Conservation (phyloP, 768 basidiomycete genomes). For the Tricholoma terreum region DNA sequence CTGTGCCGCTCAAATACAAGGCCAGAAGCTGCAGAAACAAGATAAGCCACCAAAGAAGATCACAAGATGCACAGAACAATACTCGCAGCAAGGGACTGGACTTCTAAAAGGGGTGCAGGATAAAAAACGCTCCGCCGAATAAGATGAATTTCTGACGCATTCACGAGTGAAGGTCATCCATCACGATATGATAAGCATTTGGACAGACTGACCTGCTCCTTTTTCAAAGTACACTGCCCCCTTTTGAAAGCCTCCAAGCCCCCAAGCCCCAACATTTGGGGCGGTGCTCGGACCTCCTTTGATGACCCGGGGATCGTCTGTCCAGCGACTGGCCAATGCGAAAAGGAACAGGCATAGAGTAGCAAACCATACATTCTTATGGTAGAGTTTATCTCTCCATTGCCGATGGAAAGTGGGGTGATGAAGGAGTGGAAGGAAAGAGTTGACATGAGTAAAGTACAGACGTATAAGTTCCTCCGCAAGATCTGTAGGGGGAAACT, state of each 20-base stretch:
- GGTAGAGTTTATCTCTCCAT: conserved; percentile 51
- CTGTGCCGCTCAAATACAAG: conserved; percentile 52
- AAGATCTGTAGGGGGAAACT: conserved; percentile 66
- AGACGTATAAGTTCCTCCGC: conserved; percentile 55
- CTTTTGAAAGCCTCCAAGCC: conserved; percentile 56
- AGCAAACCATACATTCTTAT: conserved; percentile 56
- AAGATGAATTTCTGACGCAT: conserved; percentile 46
- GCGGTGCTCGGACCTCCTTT: conserved; percentile 21
- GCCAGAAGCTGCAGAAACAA: conserved; percentile 40
- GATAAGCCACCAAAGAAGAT: neutral
- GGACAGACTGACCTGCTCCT: conserved; percentile 42
- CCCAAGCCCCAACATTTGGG: conserved; percentile 40
- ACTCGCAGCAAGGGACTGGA: conserved; percentile 54
- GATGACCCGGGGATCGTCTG: conserved; percentile 57
- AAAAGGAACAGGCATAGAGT: conserved; percentile 61
- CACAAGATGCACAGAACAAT: conserved; percentile 6
- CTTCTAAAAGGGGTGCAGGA: conserved; percentile 58
- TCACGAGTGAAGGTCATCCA: conserved; percentile 1
- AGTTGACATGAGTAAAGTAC: conserved; percentile 65
- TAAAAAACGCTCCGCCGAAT: conserved; percentile 49
- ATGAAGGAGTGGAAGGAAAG: conserved; percentile 66
- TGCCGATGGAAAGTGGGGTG: conserved; percentile 65
- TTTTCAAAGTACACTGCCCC: conserved; percentile 54
- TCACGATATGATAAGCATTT: neutral
- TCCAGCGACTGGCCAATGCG: conserved; percentile 67